phyloP scores from a whole-genome alignment of 2,329 filamentous ascomycete genomes.

The Aspergillus ustus region DNA sequence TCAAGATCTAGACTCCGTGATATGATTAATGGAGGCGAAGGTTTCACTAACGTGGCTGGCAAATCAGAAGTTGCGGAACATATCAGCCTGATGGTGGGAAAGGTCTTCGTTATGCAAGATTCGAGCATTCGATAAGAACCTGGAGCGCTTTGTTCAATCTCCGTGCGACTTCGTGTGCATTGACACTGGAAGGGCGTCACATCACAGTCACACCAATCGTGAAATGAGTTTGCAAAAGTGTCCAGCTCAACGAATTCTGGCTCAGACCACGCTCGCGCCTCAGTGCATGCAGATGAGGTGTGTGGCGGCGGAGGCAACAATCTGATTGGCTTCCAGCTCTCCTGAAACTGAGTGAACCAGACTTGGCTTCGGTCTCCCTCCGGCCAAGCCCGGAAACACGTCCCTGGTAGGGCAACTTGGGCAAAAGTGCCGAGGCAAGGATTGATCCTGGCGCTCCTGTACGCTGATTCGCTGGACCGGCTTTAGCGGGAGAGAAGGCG shows the following conservation, averaged over 20 bases:
- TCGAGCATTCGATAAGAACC: neutral
- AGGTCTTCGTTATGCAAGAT: neutral
- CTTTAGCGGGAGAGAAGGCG: constrained; percentile 23
- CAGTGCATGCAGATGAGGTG: constrained; percentile 29
- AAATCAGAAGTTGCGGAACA: neutral
- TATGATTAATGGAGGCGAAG: constrained; percentile 6
- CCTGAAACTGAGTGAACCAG: constrained; percentile 13
- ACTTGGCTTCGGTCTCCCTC: constrained; percentile 29
- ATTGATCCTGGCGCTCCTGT: constrained; percentile 7
- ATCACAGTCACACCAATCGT: neutral
- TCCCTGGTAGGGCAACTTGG: constrained; percentile 22
- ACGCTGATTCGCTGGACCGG: constrained; percentile 18
- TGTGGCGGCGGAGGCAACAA: constrained; percentile 26
- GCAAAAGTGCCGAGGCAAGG: constrained; percentile 27
- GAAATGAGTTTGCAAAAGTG: neutral
- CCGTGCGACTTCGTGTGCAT: neutral
- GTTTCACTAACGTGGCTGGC: constrained; percentile 5
- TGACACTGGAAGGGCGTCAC: neutral
- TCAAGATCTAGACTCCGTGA: neutral
- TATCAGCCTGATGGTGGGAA: neutral
- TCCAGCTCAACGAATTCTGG: constrained; percentile 9
- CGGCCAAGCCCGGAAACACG: constrained; percentile 30
- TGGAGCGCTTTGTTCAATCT: constrained; percentile 1
- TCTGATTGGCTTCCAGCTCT: constrained; percentile 17
- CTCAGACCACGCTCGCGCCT: constrained; percentile 18